Percentiles rank a stretch among this genome's conserved stretches.
Conservation (phyloP, 2,329 filamentous ascomycete species). For the Alternaria brassicae region DNA sequence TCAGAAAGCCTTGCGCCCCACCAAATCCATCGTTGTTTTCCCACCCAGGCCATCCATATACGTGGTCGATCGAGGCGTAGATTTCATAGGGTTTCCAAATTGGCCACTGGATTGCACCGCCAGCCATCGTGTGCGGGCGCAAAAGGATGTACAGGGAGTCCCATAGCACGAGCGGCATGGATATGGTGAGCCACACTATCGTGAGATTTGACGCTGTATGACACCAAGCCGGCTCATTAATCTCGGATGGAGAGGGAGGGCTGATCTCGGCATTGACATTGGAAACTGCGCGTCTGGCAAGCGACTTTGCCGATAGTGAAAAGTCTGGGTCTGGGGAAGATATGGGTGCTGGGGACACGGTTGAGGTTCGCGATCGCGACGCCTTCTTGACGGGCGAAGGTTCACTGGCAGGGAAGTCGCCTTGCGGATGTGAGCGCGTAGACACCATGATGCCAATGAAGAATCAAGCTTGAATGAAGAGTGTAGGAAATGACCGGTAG, state of each 20-base stretch:
- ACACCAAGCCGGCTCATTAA: conserved; percentile 54
- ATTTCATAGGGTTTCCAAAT: conserved; percentile 80
- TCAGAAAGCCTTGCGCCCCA: conserved; percentile 73
- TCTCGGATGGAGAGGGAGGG: conserved; percentile 31
- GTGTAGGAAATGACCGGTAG: background rate
- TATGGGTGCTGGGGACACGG: conserved; percentile 40
- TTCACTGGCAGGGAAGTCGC: conserved; percentile 46
- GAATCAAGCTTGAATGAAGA: background rate
- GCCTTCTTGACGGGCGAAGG: conserved; percentile 47
- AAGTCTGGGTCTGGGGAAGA: conserved; percentile 26
- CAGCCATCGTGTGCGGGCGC: conserved; percentile 82
- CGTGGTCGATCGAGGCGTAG: conserved; percentile 79
- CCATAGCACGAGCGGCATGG: conserved; percentile 81
- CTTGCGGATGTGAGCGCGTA: conserved; percentile 48
- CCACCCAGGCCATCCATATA: conserved; percentile 81
- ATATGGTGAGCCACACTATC: conserved; percentile 75
- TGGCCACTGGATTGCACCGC: conserved; percentile 73
- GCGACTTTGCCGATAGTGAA: conserved; percentile 25
- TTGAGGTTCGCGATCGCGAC: conserved; percentile 45
- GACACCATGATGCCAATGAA: conserved; percentile 44
- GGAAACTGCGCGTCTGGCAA: conserved; percentile 35
- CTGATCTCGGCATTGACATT: conserved; percentile 24
- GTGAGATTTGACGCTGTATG: conserved; percentile 67
- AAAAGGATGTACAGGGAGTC: conserved; percentile 80
- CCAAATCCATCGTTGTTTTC: conserved; percentile 74